Base-by-base conservation (phyloP, 2,329 filamentous ascomycete genomes). In the Calonectria pseudoturangicola region DNA sequence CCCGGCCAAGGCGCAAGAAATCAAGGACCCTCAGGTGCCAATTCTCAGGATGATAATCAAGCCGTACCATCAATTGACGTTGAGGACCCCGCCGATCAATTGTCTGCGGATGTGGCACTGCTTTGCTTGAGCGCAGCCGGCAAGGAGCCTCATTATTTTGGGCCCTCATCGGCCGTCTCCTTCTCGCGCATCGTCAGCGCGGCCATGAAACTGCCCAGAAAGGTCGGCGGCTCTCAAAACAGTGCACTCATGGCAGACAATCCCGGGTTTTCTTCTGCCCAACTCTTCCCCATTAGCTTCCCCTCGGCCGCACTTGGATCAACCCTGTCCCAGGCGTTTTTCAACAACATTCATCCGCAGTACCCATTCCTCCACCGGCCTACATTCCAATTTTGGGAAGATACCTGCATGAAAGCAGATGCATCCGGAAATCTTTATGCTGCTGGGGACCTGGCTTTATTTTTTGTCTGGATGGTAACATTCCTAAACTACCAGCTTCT, bases 131-230 rank as follows among this genome's bases (percentile, higher is more conserved):
- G 72, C 4, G 60, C 74, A 13, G 74, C 74, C 2, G 68, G 74
- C 47, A 75, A 73, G 15, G 74, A 74, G 41, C 74, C 74, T 74
- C 74, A 74, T 21, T 75, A 75, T 27, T 75, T 75, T 43, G 74
- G 74, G 4, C 74, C 74, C 2, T 74, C 72, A 5, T 74, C 72
- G 2, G 74, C 74, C 16, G 72, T 75, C 4, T 75, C 74, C 1
- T 75, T 75, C 60, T 75, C 74, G 6, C 72, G 72, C 13, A 68
- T 75, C n/a, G 67, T 75, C 18, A 73, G 74, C 15, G 60, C 74
- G 6, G 74, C 74, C 4, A 75, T 75, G 70, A 74, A 73, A 33
- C 51, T 75, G 15, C 74, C 74, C 4, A 66, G 73, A 51, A 70
- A 70, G n/a, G 70, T 67, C 4, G 70, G 72, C 5, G 72, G 72